Percentiles rank a stretch among this genome's conserved stretches.
These are phyloP conservation scores for Discostella stelligeroides DNA, from an alignment of 108 stramenopile species.

Conservation along the genomic window DNA sequence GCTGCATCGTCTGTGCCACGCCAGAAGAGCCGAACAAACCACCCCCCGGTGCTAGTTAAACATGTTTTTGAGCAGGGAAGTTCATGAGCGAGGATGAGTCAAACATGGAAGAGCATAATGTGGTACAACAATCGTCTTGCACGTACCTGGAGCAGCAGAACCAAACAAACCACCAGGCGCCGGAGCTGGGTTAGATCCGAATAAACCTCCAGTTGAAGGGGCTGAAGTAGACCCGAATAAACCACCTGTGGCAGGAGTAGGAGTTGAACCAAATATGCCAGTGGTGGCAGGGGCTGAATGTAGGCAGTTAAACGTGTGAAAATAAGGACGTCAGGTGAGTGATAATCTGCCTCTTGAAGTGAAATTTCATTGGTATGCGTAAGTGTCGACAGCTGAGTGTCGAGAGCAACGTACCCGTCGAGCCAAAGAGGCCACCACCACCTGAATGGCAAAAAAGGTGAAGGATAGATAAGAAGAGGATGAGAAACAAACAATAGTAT, in stretches of 20 bases:
- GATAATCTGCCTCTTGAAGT: too few relatives aligned
- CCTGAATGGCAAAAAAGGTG: neutral
- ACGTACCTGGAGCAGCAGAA: conserved; percentile 11
- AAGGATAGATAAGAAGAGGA: neutral
- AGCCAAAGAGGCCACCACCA: conserved; percentile 21
- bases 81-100: neutral
- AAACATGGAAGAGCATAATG: neutral
- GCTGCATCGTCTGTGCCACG: conserved; percentile 26
- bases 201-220: conserved; percentile 20
- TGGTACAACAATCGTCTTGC: neutral
- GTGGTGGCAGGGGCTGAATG: conserved; percentile 21
- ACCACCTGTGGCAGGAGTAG: conserved; percentile 50
- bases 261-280: conserved; percentile 44
- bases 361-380: too few relatives aligned
- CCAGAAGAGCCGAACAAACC: conserved; percentile 35
- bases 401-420: conserved; percentile 2
- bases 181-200: conserved; percentile 21
- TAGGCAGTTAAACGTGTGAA: neutral
- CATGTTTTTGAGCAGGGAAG: neutral
- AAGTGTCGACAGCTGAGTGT: too few relatives aligned
- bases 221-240: conserved; percentile 46
- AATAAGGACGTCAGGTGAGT: conserved; percentile 2
- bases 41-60: conserved; percentile 13
- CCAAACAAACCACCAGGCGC: conserved; percentile 24
- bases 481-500: neutral